Conservation (phyloP, 768 basidiomycete genomes). For the Lyophyllum decastes region DNA sequence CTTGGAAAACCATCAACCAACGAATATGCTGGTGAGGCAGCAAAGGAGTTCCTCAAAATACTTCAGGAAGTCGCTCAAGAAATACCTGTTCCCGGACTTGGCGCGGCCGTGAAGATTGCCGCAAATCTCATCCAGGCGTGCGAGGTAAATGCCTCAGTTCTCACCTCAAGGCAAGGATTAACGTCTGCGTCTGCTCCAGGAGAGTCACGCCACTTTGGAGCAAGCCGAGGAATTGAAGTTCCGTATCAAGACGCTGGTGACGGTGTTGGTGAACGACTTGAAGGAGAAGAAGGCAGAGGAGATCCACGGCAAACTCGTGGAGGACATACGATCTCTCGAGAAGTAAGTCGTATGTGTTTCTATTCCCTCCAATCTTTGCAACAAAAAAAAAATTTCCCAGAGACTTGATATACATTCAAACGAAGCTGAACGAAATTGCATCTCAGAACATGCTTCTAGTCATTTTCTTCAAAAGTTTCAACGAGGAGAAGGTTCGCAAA, state of each 20-base stretch:
- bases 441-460: neutral
- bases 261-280: slow-evolving; percentile 1
- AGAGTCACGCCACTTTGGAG: slow-evolving; percentile 2
- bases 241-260: slow-evolving; percentile 1
- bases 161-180: neutral
- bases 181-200: neutral
- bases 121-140: neutral
- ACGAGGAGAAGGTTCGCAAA: slow-evolving; percentile 3
- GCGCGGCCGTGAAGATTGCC: slow-evolving; percentile 6
- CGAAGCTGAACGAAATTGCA: neutral
- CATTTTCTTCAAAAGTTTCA: neutral
- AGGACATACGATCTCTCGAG: neutral
- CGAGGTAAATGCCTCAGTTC: neutral
- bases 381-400: neutral
- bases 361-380: too few relatives aligned
- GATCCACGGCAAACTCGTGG: neutral
- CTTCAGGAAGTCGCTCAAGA: slow-evolving; percentile 2
- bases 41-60: neutral
- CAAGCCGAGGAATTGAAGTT: slow-evolving; percentile 3
- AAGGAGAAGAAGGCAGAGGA: slow-evolving; percentile 3
- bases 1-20: neutral
- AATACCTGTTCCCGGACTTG: slow-evolving; percentile 6
- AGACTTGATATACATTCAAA: slow-evolving; percentile 1
- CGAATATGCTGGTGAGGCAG: slow-evolving; percentile 1
- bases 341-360: neutral